Evolutionary conservation across 495 filamentous ascomycete species (phyloP).

Genomic region (Platismatia glauca): DNA sequence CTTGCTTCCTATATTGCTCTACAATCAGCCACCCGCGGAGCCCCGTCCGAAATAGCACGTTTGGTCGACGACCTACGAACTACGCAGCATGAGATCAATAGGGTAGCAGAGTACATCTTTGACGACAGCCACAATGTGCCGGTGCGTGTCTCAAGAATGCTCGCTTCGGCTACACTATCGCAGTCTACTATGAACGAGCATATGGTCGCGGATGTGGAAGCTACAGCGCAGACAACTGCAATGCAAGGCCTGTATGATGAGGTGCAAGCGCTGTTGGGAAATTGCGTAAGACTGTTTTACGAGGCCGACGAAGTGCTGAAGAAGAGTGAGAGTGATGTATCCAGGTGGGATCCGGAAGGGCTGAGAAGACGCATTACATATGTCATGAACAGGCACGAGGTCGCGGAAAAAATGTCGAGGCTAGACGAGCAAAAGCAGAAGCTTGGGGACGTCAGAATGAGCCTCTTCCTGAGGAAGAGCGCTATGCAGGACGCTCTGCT

Average conservation of each 20-base stretch:
- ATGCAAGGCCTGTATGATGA: slow-evolving; percentile 10
- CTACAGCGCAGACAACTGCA: background rate
- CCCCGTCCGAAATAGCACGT: slow-evolving; percentile 15
- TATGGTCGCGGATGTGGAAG: background rate
- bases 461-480: slow-evolving; percentile 19
- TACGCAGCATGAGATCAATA: slow-evolving; percentile 17
- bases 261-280: slow-evolving; percentile 13
- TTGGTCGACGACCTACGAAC: slow-evolving; percentile 14
- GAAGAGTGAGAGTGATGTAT: slow-evolving; percentile 4
- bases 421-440: slow-evolving; percentile 7
- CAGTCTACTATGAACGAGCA: background rate
- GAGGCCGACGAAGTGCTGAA: slow-evolving; percentile 18
- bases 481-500: slow-evolving; percentile 12
- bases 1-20: slow-evolving; percentile 19
- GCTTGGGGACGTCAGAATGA: slow-evolving; percentile 16
- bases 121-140: slow-evolving; percentile 13
- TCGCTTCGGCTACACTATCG: background rate
- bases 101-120: slow-evolving; percentile 20
- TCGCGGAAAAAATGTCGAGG: slow-evolving; percentile 7
- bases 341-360: slow-evolving; percentile 19
- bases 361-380: slow-evolving; percentile 17
- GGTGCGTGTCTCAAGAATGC: background rate
- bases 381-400: slow-evolving; percentile 18
- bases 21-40: slow-evolving; percentile 17
- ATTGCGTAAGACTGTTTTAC: slow-evolving; percentile 13